phyloP scores from a whole-genome alignment of 2,329 filamentous ascomycete species.

The Penicillium sp. region DNA sequence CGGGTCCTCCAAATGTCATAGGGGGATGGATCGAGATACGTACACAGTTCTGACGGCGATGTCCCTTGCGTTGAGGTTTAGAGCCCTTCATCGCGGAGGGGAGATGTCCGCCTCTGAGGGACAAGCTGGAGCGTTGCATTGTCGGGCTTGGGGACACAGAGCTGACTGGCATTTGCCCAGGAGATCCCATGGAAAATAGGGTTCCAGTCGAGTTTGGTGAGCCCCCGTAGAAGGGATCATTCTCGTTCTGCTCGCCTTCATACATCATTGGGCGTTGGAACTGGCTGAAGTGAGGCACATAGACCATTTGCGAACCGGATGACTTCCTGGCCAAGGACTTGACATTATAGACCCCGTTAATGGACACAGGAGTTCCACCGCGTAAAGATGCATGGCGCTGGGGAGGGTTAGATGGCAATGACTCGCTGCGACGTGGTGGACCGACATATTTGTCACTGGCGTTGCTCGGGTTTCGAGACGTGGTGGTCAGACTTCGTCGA shows the following conservation, averaged over 20 bases:
- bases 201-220: slow-evolving; percentile 17
- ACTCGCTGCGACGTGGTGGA: slow-evolving; percentile 34
- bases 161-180: slow-evolving; percentile 16
- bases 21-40: slow-evolving; percentile 42
- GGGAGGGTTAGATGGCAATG: slow-evolving; percentile 26
- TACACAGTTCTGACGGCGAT: slow-evolving; percentile 45
- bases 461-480: slow-evolving; percentile 28
- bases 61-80: slow-evolving; percentile 37
- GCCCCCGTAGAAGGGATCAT: slow-evolving; percentile 30
- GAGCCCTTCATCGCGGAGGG: slow-evolving; percentile 35
- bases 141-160: slow-evolving; percentile 21
- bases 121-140: slow-evolving; percentile 23
- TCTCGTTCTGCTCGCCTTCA: slow-evolving; percentile 18
- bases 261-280: slow-evolving; percentile 26
- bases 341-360: not conserved
- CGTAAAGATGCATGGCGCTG: slow-evolving; percentile 20
- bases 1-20: slow-evolving; percentile 33
- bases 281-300: slow-evolving; percentile 25
- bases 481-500: slow-evolving; percentile 35
- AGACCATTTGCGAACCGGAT: slow-evolving; percentile 16
- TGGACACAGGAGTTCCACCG: slow-evolving; percentile 12
- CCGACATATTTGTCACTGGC: slow-evolving; percentile 26
- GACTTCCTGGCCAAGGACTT: not conserved
- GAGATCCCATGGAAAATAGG: slow-evolving; percentile 18
- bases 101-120: slow-evolving; percentile 21